phyloP scores from a whole-genome alignment of 2,329 filamentous ascomycete species.

The Talaromyces sp. region DNA sequence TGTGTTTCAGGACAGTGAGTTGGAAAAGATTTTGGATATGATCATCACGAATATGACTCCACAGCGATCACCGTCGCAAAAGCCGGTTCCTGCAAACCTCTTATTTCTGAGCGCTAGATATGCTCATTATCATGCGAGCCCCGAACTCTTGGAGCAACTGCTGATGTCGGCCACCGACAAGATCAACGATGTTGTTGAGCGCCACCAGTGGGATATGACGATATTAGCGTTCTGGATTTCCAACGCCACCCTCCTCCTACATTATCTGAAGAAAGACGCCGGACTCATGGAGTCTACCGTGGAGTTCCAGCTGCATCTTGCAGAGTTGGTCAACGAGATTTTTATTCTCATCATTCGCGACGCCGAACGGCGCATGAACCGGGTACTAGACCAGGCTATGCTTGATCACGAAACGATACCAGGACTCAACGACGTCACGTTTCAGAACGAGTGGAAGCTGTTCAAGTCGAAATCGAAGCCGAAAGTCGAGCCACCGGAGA shows the following conservation, averaged over 20 bases:
- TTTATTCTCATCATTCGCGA: slow-evolving; percentile 97
- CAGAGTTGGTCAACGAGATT: slow-evolving; percentile 95
- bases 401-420: slow-evolving; percentile 97
- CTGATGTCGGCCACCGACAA: slow-evolving; percentile 86
- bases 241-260: slow-evolving; percentile 88
- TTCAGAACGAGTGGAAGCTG: slow-evolving; percentile 98
- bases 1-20: slow-evolving; percentile 92
- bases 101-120: slow-evolving; percentile 94
- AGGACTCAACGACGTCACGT: slow-evolving; percentile 92
- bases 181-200: slow-evolving; percentile 95
- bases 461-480: slow-evolving; percentile 88
- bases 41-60: slow-evolving; percentile 98
- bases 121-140: slow-evolving; percentile 90
- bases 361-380: slow-evolving; percentile 92
- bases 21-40: slow-evolving; percentile 87
- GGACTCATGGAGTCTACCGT: slow-evolving; percentile 75
- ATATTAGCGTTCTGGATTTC: slow-evolving; percentile 99
- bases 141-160: slow-evolving; percentile 74
- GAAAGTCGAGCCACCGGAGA: slow-evolving; percentile 82
- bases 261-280: slow-evolving; percentile 92
- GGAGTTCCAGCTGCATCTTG: slow-evolving; percentile 87
- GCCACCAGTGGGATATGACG: slow-evolving; percentile 98
- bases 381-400: slow-evolving; percentile 89
- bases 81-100: slow-evolving; percentile 94
- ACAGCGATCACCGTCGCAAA: slow-evolving; percentile 91